Evolutionary conservation across 306 rosid genomes (phyloP).

Genomic region (Mimosa bimucronata): DNA sequence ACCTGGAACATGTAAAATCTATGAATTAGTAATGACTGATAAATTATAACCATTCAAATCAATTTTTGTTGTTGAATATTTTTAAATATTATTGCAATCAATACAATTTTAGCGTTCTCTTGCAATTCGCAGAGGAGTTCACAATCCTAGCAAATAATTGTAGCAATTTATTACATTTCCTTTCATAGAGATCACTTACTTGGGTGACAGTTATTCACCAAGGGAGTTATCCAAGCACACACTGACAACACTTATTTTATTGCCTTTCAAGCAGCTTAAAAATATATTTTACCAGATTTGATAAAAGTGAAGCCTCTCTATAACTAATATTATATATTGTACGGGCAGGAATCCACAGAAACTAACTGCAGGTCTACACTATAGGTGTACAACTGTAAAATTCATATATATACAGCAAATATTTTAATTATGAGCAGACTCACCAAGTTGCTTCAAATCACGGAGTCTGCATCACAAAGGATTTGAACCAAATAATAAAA

Average conservation of each 20-base stretch:
- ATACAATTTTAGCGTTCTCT: neutral
- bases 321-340: neutral
- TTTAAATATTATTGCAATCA: neutral
- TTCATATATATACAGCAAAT: constrained; percentile 10
- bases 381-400: neutral
- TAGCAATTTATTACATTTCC: constrained; percentile 5
- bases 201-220: neutral
- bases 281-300: neutral
- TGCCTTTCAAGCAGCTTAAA: neutral
- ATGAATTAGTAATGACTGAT: neutral
- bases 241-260: neutral
- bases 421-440: constrained; percentile 33
- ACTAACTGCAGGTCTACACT: constrained; percentile 8
- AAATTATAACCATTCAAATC: constrained; percentile 19
- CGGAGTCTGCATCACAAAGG: constrained; percentile 51
- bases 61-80: constrained; percentile 1
- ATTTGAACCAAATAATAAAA: neutral
- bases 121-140: neutral
- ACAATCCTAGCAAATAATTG: constrained; percentile 9
- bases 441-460: constrained; percentile 58
- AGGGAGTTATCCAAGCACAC: neutral
- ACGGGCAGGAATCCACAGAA: neutral
- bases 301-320: constrained; percentile 3
- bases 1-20: constrained; percentile 40
- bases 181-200: neutral